Conservation (phyloP, 2,329 filamentous ascomycete species). For the Paramyrothecium roridum region DNA sequence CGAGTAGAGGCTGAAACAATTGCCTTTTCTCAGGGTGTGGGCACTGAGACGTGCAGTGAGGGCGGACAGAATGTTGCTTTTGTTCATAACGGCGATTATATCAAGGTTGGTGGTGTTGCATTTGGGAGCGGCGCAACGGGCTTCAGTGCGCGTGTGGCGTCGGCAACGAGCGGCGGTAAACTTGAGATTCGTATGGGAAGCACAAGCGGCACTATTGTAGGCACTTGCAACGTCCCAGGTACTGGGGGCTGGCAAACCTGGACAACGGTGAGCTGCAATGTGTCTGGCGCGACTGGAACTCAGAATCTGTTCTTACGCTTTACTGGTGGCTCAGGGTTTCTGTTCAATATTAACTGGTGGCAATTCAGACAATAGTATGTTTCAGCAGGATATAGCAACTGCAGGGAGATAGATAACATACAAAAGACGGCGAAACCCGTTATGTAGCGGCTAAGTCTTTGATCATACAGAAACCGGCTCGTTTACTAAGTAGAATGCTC, state of each 20-base stretch:
- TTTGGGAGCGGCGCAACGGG: constrained; percentile 21
- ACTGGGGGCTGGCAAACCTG: constrained; percentile 23
- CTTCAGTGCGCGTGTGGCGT: constrained; percentile 20
- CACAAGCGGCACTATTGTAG: constrained; percentile 16
- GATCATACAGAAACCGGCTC: no score
- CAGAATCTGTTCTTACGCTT: constrained; percentile 18
- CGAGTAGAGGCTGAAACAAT: constrained; percentile 24
- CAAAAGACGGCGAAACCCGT: no score
- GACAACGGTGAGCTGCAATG: constrained; percentile 14
- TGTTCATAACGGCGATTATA: constrained; percentile 25
- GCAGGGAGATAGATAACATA: no score
- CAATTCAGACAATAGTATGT: constrained; percentile 10
- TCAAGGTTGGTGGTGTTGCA: constrained; percentile 26
- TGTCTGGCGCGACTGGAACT: constrained; percentile 14
- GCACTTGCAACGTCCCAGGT: constrained; percentile 19
- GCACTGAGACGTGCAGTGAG: constrained; percentile 17
- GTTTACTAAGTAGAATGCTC: no score
- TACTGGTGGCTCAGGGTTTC: constrained; percentile 11
- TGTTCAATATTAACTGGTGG: constrained; percentile 23
- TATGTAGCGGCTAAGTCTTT: no score
- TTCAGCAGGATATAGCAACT: no score
- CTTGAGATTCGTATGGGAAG: constrained; percentile 24
- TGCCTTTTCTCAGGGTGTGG: constrained; percentile 20
- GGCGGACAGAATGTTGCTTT: constrained; percentile 19
- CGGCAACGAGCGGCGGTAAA: constrained; percentile 16